A percentile compares a stretch with the other conserved stretches of the same genome.
phyloP scores from a whole-genome alignment of 2,329 filamentous ascomycete species.

The Lachnellula occidentalis region DNA sequence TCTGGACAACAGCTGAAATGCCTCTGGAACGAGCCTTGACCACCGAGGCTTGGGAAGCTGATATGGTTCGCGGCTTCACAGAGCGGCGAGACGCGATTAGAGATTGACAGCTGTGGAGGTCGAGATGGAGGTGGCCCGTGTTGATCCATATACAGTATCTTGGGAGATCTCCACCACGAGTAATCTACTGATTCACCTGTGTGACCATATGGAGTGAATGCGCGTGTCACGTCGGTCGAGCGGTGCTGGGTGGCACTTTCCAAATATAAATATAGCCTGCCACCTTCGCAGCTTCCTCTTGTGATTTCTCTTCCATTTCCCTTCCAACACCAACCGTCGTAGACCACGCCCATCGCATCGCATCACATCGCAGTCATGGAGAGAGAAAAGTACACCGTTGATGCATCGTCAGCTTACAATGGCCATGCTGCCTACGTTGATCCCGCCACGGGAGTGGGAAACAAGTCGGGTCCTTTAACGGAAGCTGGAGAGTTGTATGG shows the following conservation, averaged over 20 bases:
- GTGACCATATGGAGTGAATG: neutral
- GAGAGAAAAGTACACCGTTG: slow-evolving; percentile 22
- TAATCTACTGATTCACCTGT: too few species aligned
- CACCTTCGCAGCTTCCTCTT: neutral
- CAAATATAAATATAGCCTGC: slow-evolving; percentile 7
- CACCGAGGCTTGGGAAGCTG: too few species aligned
- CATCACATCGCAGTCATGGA: slow-evolving; percentile 17
- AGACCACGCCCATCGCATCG: neutral
- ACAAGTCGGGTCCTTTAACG: slow-evolving; percentile 30
- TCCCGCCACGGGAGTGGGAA: slow-evolving; percentile 19
- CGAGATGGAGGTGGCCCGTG: neutral
- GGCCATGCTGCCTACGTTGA: slow-evolving; percentile 19
- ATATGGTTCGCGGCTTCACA: too few species aligned
- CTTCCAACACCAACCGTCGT: slow-evolving; percentile 2
- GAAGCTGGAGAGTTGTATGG: slow-evolving; percentile 50
- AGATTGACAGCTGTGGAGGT: neutral
- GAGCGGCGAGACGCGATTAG: neutral
- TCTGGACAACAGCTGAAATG: too few species aligned
- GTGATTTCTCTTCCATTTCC: slow-evolving; percentile 3
- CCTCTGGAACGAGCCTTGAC: too few species aligned
- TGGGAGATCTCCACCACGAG: too few species aligned
- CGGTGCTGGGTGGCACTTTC: neutral
- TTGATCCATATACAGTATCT: neutral
- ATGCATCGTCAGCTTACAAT: slow-evolving; percentile 17
- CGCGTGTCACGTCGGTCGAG: slow-evolving; percentile 1